Base-by-base conservation (phyloP, 495 filamentous ascomycete genomes). In the Arthonia radiata region DNA sequence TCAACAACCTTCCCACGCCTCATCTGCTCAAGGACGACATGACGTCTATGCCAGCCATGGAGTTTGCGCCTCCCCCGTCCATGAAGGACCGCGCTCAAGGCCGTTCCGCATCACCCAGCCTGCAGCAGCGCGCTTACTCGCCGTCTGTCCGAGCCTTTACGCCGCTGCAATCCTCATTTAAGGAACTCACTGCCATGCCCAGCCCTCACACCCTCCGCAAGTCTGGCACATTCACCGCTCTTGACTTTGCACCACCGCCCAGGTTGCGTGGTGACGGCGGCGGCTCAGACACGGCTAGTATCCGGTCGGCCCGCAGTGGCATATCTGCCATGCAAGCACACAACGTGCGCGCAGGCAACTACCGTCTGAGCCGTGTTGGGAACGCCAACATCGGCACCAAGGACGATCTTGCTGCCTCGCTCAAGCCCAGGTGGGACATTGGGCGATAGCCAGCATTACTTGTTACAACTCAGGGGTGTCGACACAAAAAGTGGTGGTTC, bases 221-320 rank as follows among this genome's bases (percentile, higher is more conserved):
- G 44, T 92, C 82, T 3, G 64, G 71, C 36, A 77, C 80, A 3
- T 97, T 77, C 44, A 91, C 82, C 2, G 71, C 54, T 7, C 62
- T 97, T 16, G 89, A 94, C 50, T 97, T 97, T 46, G 81, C 82
- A n/a, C 82, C 83, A 15, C 83, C 80, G 22, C 67, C 71, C 28
- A 72, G 76, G 28, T 83, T 91, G 49, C 73, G 61, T 46, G 49
- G 48, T 26, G n/a, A n/a, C n/a, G n/a, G n/a, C n/a, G n/a, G n/a
- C n/a, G n/a, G n/a, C n/a, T n/a, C n/a, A n/a, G n/a, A n/a, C n/a
- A n/a, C n/a, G n/a, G n/a, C n/a, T n/a, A n/a, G n/a, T n/a, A n/a
- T n/a, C n/a, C n/a, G n/a, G n/a, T n/a, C n/a, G n/a, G n/a, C n/a
- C n/a, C n/a, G n/a, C n/a, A 46, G 36, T 12, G 82, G 71, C 14